A percentile compares a stretch with the other conserved stretches of the same genome.
These are phyloP conservation scores for Viola pubescens DNA, from an alignment of 441 rosid species.

Conservation along the genomic window DNA sequence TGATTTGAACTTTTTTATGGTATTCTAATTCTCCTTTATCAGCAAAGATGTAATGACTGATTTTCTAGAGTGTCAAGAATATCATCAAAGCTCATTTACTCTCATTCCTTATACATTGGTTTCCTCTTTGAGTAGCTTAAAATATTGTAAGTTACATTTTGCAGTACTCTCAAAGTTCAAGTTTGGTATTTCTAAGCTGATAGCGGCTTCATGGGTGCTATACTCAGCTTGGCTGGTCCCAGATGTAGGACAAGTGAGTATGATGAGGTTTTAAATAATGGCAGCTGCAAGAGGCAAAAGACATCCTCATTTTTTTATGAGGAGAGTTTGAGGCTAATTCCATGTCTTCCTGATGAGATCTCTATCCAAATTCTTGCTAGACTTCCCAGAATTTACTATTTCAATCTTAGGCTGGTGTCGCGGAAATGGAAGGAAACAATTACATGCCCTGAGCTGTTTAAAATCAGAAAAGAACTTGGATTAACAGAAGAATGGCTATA, in stretches of 20 bases:
- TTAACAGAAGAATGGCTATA: constrained; percentile 79
- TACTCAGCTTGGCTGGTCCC: constrained; percentile 34
- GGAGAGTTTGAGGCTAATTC: constrained; percentile 38
- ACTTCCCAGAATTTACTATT: constrained; percentile 37
- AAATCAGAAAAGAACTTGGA: constrained; percentile 58
- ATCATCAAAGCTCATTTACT: too few relatives aligned
- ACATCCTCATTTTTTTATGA: constrained; percentile 21
- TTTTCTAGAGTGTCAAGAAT: neutral
- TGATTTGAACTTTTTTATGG: neutral
- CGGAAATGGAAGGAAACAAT: constrained; percentile 54
- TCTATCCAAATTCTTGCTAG: constrained; percentile 46
- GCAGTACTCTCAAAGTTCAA: constrained; percentile 9
- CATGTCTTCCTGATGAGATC: constrained; percentile 47
- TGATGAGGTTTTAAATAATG: constrained; percentile 19
- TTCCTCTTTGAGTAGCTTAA: constrained; percentile 3
- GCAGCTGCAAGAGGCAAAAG: constrained; percentile 45
- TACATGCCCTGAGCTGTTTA: constrained; percentile 45
- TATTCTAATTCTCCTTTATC: neutral
- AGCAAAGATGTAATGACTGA: neutral
- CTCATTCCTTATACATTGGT: too few relatives aligned
- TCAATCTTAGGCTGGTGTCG: constrained; percentile 43
- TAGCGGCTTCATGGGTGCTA: constrained; percentile 28
- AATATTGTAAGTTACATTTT: neutral
- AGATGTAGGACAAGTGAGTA: constrained; percentile 13
- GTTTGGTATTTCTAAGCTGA: constrained; percentile 3